Evolutionary conservation across 148 eudicot species (phyloP), one percentile per base, ranked within the genome.

Genomic region (Nyssa sinensis): DNA sequence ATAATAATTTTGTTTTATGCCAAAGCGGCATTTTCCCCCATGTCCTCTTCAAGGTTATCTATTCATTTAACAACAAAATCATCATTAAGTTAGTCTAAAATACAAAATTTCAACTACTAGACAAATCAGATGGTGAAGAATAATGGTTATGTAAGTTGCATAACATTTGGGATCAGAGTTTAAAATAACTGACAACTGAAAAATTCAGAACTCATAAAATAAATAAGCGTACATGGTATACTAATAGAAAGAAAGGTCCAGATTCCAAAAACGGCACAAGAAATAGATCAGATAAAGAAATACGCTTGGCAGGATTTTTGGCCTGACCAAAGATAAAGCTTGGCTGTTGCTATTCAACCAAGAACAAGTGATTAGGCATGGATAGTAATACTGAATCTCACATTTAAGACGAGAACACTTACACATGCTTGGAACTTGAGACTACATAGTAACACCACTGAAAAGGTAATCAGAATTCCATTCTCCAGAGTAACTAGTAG

Each of bases 1-100:
- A 75, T 1, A 82, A 1, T 31, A 82, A 64, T 73, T 79, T 82
- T 24, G 65, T 79, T 72, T 79, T 82, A 76, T 82, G 85, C 85
- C 85, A 82, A 71, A 82, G 77, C 23, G 85, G 82, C 85, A 82
- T 75, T 67, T 67, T 79, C 7, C 74, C 79, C 85, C 85, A 82
- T 47, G 85, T 82, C 64, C 85, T 80, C 73, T 57, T 37, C 31
- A 82, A 69, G 16, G 85, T 82, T 55, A 82, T 75, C 85, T 82
- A 57, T 73, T 57, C 28, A 30, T 7, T 7, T 28, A 3, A 17
- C 1, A 55, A 5, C 25, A n/a, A 55, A 55, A 55, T 19, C 4
- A 21, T 17, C 17, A 6, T 55, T 55, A 23, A 55, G 24, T 55
- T 55, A 13, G 24, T 55, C 6, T 4, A 21, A 23, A 55, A n/a